Base-by-base conservation (phyloP, 2,329 filamentous ascomycete genomes). In the Cladosporium oxysporum region DNA sequence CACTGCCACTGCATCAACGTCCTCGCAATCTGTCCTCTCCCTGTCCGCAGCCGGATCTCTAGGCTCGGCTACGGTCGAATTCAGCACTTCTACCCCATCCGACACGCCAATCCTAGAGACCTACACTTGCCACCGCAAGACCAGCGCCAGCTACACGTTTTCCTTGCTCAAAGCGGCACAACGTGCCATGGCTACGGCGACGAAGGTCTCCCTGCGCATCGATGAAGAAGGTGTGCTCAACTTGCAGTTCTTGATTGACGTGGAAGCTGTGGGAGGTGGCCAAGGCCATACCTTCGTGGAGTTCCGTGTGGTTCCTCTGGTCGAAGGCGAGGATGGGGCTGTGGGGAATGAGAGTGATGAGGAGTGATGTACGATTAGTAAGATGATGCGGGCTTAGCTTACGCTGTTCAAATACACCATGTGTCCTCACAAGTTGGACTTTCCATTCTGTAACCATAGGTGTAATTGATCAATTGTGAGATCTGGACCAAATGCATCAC, bases 161-260 rank as follows among this genome's bases (percentile, higher is more conserved):
- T 86, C 90, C 64, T 86, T 97, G 62, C 84, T 99, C 75, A 93
- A 91, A 77, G 90, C 91, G 70, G 93, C 94, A 0, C 88, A 88
- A 55, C 89, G 94, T 69, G 94, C 95, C n/a, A 98, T 99, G 94
- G 88, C 90, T 55, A 87, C 93, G 44, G 92, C 93, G 5, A 93
- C 87, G 73, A 99, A 98, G 79, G 93, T 98, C 66, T 97, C 93
- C 75, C 85, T 99, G 68, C 85, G 95, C 18, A 90, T 92, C 0
- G 95, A 99, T 78, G 84, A 86, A 1, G 92, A 97, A 76, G 94
- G 95, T 0, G 94, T 99, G 33, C 79, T 99, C 69, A 97, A 92
- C 78, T 80, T 98, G 76, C 95, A 99, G 75, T 97, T 98, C 74
- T 95, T 99, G 90, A 90, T 99, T 18, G 92, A 97, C 75, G 84